Conservation (phyloP, 306 rosid genomes). For the Casuarina cunninghamiana region DNA sequence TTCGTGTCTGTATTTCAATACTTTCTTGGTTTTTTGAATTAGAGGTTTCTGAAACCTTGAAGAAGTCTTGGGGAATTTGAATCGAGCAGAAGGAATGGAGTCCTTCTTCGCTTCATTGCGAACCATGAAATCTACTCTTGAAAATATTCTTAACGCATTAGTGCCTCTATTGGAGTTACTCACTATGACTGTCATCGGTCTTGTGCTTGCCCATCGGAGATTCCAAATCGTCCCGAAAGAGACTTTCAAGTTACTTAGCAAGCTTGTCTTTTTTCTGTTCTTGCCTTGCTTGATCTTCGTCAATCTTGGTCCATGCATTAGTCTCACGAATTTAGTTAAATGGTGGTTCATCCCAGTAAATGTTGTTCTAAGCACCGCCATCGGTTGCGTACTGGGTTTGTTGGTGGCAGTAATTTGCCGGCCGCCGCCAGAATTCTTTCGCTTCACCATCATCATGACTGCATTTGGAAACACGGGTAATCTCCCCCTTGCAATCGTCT, state of each 20-base stretch:
- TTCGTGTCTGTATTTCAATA: neutral
- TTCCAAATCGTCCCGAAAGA: slow-evolving; percentile 63
- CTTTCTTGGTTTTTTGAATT: neutral
- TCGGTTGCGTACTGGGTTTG: slow-evolving; percentile 65
- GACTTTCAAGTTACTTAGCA: slow-evolving; percentile 71
- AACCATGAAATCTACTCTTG: slow-evolving; percentile 35
- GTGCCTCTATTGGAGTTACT: slow-evolving; percentile 70
- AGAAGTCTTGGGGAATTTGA: neutral
- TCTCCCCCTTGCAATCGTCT: slow-evolving; percentile 74
- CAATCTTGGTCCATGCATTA: slow-evolving; percentile 70
- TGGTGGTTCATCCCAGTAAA: slow-evolving; percentile 96
- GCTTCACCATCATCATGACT: slow-evolving; percentile 78
- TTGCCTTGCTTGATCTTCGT: slow-evolving; percentile 86
- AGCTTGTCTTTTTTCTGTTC: slow-evolving; percentile 81
- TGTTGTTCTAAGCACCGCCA: slow-evolving; percentile 64
- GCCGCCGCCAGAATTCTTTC: slow-evolving; percentile 61
- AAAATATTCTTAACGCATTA: slow-evolving; percentile 53
- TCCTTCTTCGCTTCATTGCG: neutral
- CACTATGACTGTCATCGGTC: slow-evolving; percentile 56
- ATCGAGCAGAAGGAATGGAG: neutral
- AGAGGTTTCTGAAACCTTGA: neutral
- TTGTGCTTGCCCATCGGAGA: slow-evolving; percentile 64
- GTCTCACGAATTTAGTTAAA: slow-evolving; percentile 46
- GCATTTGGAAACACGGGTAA: slow-evolving; percentile 92
- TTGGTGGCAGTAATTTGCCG: slow-evolving; percentile 71